Base-by-base conservation (phyloP, 208 protist species). In the Giardia muris region DNA sequence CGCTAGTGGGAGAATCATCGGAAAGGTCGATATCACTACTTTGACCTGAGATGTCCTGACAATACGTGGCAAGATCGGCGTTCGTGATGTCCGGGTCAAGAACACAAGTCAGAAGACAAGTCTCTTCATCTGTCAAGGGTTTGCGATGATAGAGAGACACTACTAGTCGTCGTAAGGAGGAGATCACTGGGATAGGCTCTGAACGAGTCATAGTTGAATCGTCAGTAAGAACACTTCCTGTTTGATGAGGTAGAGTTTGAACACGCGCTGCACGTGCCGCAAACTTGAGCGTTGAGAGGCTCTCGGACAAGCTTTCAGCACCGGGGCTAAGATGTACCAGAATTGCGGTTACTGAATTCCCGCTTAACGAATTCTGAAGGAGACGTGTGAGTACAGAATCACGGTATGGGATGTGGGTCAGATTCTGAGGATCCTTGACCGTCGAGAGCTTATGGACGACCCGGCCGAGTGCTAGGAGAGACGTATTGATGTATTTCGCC, bases 401-500 rank as follows among this genome's bases (percentile, higher is more conserved):
- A 48, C 95, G 87, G 89, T 92, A 95, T 1, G 94, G 94, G 2
- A 93, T 30, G 30, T 92, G 47, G 0, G 42, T 48, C 2, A 0
- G 3, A 89, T 3, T n/a, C 76, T 92, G n/a, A 4, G n/a, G 57
- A 30, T 30, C 30, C 43, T 3, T 87, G 44, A 19, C 22, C 39
- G 47, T 91, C 67, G 86, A 87, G 0, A 96, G 46, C 4, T 90
- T 67, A n/a, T 94, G 92, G 43, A 96, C 93, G 86, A 94, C 95
- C 46, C 93, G 93, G 0, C 94, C 92, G 4, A 96, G 93, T 0
- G 57, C 93, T 4, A 94, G 92, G 0, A 96, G 94, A 0, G 93
- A 94, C 0, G 48, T 88, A 93, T 96, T 96, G 47, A 96, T 96
- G 86, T 93, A 92, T 39, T 67, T 87, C 0, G 94, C 93, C 86